These are phyloP conservation scores for Skeletonema marinoi DNA, from an alignment of 108 stramenopile genomes.

Conservation along the genomic window DNA sequence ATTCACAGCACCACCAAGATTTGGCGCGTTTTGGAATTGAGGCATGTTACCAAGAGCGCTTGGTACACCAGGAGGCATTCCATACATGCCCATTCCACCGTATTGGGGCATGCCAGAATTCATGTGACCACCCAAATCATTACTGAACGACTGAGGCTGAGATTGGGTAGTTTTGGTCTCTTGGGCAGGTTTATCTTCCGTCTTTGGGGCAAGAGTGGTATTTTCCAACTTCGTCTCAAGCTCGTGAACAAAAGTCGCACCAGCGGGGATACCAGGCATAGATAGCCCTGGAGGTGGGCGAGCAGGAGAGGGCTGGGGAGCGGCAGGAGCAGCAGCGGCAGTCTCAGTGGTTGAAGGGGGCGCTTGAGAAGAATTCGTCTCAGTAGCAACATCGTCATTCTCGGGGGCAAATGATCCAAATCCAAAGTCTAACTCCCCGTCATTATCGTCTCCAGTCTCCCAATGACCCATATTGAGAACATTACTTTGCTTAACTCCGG, in stretches of 20 bases:
- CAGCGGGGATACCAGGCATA: constrained; percentile 87
- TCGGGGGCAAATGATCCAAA: constrained; percentile 81
- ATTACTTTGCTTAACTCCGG: constrained; percentile 47
- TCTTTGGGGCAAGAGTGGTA: constrained; percentile 45
- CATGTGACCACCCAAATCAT: constrained; percentile 22
- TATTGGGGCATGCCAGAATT: constrained; percentile 58
- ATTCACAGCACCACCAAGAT: constrained; percentile 47
- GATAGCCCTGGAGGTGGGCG: constrained; percentile 87
- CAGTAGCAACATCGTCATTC: constrained; percentile 38
- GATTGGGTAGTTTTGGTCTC: constrained; percentile 8
- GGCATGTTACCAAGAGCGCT: constrained; percentile 40
- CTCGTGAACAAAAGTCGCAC: constrained; percentile 82
- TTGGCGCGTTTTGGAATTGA: constrained; percentile 49
- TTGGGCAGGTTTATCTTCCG: constrained; percentile 27
- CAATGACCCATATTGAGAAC: constrained; percentile 90
- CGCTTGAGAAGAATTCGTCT: constrained; percentile 24
- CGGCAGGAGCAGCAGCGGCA: constrained; percentile 4
- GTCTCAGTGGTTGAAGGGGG: constrained; percentile 7
- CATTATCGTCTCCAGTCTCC: constrained; percentile 75
- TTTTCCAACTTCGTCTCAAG: constrained; percentile 81
- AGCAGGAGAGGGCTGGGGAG: constrained; percentile 70
- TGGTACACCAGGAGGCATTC: constrained; percentile 30
- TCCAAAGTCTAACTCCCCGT: constrained; percentile 81
- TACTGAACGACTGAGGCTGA: constrained; percentile 46
- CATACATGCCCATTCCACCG: constrained; percentile 69